A percentile compares a stretch with the other conserved stretches of the same genome.
Evolutionary conservation across 345 rosid species (phyloP).

Genomic region (Hevea brasiliensis): DNA sequence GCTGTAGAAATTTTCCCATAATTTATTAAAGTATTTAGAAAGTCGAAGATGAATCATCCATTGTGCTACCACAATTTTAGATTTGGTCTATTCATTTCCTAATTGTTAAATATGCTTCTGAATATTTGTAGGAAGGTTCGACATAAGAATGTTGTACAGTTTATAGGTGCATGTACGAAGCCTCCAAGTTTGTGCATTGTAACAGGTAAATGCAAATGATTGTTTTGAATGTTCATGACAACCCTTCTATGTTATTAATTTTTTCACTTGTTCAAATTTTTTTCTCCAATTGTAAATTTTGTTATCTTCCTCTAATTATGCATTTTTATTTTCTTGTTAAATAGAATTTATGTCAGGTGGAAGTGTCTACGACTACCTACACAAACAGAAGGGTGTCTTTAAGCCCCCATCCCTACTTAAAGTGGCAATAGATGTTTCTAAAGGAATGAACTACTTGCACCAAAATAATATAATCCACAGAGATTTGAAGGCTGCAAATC

Average conservation of each 20-base stretch:
- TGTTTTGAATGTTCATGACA: not conserved
- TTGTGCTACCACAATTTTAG: not conserved
- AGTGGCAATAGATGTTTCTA: constrained; percentile 90
- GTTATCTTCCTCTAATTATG: constrained; percentile 6
- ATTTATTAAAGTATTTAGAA: not conserved
- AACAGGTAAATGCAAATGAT: constrained; percentile 53
- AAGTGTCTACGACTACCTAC: constrained; percentile 97
- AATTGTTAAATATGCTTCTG: constrained; percentile 5
- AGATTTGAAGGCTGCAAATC: constrained; percentile 95
- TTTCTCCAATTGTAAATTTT: not conserved
- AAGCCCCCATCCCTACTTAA: constrained; percentile 84
- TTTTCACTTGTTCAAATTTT: not conserved
- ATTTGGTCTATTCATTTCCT: not conserved
- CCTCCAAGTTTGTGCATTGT: constrained; percentile 88
- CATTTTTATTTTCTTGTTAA: constrained; percentile 6
- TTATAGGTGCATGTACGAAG: constrained; percentile 97
- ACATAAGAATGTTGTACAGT: constrained; percentile 94
- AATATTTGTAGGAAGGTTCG: constrained; percentile 77
- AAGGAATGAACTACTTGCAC: constrained; percentile 98
- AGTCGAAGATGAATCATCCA: not conserved
- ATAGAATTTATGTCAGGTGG: constrained; percentile 95
- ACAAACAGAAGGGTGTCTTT: constrained; percentile 86
- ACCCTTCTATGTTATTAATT: not conserved
- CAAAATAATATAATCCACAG: constrained; percentile 93
- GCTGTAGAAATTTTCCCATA: not conserved